Conservation (phyloP, 73 alveolate genomes). For the Blepharisma japonicum region DNA sequence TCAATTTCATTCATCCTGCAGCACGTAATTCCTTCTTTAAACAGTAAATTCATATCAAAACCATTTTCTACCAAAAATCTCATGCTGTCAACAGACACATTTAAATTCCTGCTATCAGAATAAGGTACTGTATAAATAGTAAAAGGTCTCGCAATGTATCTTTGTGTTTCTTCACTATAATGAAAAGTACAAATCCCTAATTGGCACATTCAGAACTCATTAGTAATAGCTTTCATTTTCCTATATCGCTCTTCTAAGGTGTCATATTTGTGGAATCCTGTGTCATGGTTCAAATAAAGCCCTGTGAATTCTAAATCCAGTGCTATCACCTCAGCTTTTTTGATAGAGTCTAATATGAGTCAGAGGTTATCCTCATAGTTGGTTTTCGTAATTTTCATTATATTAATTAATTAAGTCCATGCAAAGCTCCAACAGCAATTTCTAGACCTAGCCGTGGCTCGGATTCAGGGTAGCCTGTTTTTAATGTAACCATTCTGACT, state of each 20-base stretch:
- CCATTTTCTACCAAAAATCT: conserved; percentile 49
- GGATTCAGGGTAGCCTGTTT: too few species aligned
- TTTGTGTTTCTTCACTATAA: conserved; percentile 31
- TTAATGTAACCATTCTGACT: too few species aligned
- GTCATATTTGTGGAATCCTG: conserved; percentile 56
- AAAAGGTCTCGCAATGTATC: conserved; percentile 50
- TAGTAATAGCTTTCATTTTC: conserved; percentile 46
- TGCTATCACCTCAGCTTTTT: conserved; percentile 43
- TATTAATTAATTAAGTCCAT: too few species aligned
- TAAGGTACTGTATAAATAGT: conserved; percentile 48
- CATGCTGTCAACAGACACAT: conserved; percentile 38
- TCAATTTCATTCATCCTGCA: neutral
- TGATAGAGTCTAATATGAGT: conserved; percentile 33
- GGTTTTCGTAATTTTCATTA: conserved; percentile 52
- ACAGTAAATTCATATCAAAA: conserved; percentile 59
- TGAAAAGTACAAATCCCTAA: conserved; percentile 51
- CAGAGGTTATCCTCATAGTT: conserved; percentile 35
- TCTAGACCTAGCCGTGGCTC: too few species aligned
- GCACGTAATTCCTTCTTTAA: conserved; percentile 38
- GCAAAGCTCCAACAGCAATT: too few species aligned
- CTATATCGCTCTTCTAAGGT: conserved; percentile 45
- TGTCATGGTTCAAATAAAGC: neutral
- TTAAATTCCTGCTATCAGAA: conserved; percentile 19
- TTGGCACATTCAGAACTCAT: conserved; percentile 47
- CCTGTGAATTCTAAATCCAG: conserved; percentile 68